A percentile compares a stretch with the other conserved stretches of the same genome.
phyloP scores from a whole-genome alignment of 73 alveolate species.

The Paramecium primaurelia region DNA sequence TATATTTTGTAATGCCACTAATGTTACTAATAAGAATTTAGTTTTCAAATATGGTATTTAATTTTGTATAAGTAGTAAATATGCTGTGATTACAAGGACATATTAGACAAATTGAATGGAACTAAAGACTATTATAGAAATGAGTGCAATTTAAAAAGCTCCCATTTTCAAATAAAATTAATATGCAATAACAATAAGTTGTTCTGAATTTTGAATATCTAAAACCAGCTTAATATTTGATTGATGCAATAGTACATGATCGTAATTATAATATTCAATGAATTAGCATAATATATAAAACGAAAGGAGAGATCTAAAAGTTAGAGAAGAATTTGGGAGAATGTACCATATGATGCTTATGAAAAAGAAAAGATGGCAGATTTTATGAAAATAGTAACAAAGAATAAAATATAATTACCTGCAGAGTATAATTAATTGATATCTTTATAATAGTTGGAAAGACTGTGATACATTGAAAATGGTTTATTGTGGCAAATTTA shows the following conservation, averaged over 20 bases:
- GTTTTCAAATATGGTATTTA: not conserved
- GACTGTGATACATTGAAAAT: not conserved
- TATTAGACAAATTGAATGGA: not conserved
- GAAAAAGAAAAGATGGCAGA: slow-evolving; percentile 42
- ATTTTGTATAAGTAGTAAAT: not conserved
- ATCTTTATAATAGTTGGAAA: not conserved
- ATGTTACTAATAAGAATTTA: not conserved
- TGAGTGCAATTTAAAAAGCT: not conserved
- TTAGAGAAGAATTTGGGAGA: slow-evolving; percentile 39
- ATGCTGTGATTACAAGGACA: not conserved
- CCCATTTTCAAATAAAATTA: not conserved
- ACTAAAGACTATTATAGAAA: not conserved
- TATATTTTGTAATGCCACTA: not conserved
- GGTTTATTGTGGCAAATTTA: slow-evolving; percentile 48
- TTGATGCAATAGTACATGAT: slow-evolving; percentile 21
- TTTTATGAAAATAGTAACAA: not conserved
- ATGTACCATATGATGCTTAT: slow-evolving; percentile 35
- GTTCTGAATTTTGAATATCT: slow-evolving; percentile 11
- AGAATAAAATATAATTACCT: slow-evolving; percentile 10
- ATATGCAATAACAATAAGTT: slow-evolving; percentile 5
- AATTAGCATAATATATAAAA: not conserved
- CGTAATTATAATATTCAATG: not conserved
- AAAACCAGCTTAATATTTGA: not conserved
- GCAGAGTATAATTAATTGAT: not conserved
- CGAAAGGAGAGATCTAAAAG: slow-evolving; percentile 16